phyloP scores from a whole-genome alignment of 768 basidiomycete species.

The Podaxis sp. region DNA sequence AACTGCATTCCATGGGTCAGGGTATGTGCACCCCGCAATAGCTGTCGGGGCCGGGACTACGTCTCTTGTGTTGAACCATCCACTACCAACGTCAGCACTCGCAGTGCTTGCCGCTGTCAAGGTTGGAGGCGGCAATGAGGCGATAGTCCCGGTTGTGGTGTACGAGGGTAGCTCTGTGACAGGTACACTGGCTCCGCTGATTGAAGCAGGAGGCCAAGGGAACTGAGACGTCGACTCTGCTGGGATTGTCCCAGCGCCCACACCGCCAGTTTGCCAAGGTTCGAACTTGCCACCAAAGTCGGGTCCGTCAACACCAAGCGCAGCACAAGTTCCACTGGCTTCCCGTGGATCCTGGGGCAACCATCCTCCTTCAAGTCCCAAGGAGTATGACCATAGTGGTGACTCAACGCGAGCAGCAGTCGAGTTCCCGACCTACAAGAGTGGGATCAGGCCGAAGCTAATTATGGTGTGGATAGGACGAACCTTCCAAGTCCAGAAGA shows the following conservation, averaged over 20 bases:
- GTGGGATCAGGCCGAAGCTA: background rate
- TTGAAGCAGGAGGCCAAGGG: constrained; percentile 62
- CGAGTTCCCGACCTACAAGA: constrained; percentile 31
- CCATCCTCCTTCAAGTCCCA: constrained; percentile 35
- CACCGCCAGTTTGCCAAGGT: constrained; percentile 69
- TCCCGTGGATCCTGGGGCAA: constrained; percentile 51
- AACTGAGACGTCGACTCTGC: constrained; percentile 33
- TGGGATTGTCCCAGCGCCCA: constrained; percentile 47
- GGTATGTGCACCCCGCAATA: constrained; percentile 54
- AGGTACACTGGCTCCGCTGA: constrained; percentile 32
- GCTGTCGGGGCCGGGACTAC: constrained; percentile 40
- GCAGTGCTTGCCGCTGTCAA: constrained; percentile 33
- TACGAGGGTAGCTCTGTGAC: constrained; percentile 55
- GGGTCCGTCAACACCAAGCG: constrained; percentile 39
- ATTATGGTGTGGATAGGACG: constrained; percentile 6
- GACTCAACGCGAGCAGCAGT: constrained; percentile 33
- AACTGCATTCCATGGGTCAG: constrained; percentile 39
- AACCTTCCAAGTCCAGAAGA: constrained; percentile 56
- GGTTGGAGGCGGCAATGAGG: constrained; percentile 47
- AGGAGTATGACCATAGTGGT: constrained; percentile 48
- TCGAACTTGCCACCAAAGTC: constrained; percentile 42
- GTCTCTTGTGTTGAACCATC: constrained; percentile 56
- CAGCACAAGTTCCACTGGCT: constrained; percentile 55
- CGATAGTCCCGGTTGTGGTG: constrained; percentile 60
- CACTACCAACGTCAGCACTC: constrained; percentile 37